These are phyloP conservation scores for Rhizopogon sp. DNA, from an alignment of 768 basidiomycete species.

Conservation along the genomic window DNA sequence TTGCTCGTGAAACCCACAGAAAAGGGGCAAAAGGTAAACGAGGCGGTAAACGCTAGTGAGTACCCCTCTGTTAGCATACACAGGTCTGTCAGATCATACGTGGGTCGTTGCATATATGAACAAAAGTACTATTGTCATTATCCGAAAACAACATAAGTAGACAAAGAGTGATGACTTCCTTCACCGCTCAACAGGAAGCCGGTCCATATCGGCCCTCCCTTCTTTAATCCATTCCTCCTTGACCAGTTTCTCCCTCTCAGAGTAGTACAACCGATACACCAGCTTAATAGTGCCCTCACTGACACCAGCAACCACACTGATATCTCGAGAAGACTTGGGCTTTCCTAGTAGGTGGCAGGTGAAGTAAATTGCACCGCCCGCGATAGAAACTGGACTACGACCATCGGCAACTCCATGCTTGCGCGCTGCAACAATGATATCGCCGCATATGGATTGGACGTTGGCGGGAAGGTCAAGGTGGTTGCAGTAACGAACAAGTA, in stretches of 20 bases:
- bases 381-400: constrained; percentile 94
- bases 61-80: neutral
- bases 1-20: constrained; percentile 38
- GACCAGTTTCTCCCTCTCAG: constrained; percentile 70
- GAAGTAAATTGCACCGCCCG: constrained; percentile 95
- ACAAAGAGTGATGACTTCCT: neutral
- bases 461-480: constrained; percentile 81
- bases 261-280: constrained; percentile 77
- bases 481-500: constrained; percentile 92
- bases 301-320: constrained; percentile 87
- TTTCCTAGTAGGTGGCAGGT: constrained; percentile 79
- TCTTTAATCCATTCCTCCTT: constrained; percentile 84
- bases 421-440: constrained; percentile 77
- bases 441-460: constrained; percentile 77
- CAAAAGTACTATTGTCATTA: constrained; percentile 1
- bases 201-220: constrained; percentile 52
- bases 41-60: constrained; percentile 23
- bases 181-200: constrained; percentile 22
- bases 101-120: neutral
- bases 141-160: neutral
- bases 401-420: constrained; percentile 89
- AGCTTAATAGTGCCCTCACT: constrained; percentile 94
- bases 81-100: neutral
- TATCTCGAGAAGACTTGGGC: constrained; percentile 74
- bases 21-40: constrained; percentile 22